Percentiles rank a stretch among this genome's conserved stretches.
phyloP scores from a whole-genome alignment of 495 filamentous ascomycete genomes.

The Lasiosphaeriaceae sp. region DNA sequence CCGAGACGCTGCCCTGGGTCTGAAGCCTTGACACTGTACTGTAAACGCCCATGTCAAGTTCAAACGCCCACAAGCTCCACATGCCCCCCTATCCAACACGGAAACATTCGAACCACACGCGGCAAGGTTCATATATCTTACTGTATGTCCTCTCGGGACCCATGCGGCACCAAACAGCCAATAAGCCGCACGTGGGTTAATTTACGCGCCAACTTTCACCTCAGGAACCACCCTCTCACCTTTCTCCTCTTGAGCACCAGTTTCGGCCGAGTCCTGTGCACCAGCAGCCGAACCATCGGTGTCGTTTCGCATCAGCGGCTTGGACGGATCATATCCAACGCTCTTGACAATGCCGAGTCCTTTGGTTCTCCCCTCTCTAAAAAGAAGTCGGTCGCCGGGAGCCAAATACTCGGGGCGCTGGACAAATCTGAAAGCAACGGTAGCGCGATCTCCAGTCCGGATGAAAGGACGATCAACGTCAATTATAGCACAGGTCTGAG shows the following conservation, averaged over 20 bases:
- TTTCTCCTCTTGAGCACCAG: not conserved
- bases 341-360: slow-evolving; percentile 91
- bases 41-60: not conserved
- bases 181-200: not conserved
- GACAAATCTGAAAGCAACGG: slow-evolving; percentile 90
- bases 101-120: too few species aligned
- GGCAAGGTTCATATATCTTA: too few species aligned
- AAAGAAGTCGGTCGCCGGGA: slow-evolving; percentile 83
- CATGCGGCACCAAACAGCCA: too few species aligned
- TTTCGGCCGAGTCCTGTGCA: not conserved
- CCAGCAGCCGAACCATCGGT: slow-evolving; percentile 16
- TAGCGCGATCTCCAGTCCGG: slow-evolving; percentile 85
- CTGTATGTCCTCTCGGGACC: too few species aligned
- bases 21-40: not conserved
- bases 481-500: slow-evolving; percentile 94
- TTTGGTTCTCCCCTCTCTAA: slow-evolving; percentile 93
- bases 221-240: not conserved
- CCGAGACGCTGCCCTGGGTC: not conserved
- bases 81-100: too few species aligned
- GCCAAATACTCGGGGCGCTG: slow-evolving; percentile 93
- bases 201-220: slow-evolving; percentile 12
- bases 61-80: too few species aligned
- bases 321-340: slow-evolving; percentile 73
- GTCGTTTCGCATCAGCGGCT: slow-evolving; percentile 32
- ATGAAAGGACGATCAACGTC: slow-evolving; percentile 97